Percentiles rank a stretch among this genome's conserved stretches.
Conservation (phyloP, 306 rosid genomes). For the Acacia melanoxylon region DNA sequence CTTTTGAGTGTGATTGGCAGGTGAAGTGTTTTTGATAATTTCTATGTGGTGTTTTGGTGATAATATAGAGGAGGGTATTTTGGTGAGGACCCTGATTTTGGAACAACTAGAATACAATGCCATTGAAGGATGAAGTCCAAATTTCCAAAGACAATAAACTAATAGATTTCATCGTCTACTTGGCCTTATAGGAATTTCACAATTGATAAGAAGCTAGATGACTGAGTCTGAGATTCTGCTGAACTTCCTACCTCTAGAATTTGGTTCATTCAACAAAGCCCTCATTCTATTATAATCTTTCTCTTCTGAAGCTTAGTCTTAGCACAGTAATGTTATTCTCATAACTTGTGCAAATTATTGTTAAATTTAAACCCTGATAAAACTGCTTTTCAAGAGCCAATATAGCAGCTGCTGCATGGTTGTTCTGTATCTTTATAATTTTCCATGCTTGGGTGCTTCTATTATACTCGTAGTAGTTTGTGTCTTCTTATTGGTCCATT, state of each 20-base stretch:
- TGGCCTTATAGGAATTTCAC: neutral
- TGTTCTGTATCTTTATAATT: neutral
- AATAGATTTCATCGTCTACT: neutral
- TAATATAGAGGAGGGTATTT: neutral
- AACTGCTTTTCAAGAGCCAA: neutral
- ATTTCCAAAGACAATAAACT: no score
- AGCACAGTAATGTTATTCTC: neutral
- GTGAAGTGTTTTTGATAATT: neutral
- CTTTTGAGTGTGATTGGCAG: neutral
- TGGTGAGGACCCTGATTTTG: neutral
- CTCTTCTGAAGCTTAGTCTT: neutral
- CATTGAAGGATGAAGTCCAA: neutral
- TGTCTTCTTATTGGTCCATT: neutral
- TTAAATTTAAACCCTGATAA: neutral
- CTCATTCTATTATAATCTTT: neutral
- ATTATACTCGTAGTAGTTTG: neutral
- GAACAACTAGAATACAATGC: neutral
- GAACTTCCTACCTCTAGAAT: neutral
- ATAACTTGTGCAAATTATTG: neutral
- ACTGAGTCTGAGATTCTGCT: neutral
- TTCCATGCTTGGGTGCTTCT: neutral
- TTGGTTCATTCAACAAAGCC: neutral
- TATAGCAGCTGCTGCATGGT: neutral
- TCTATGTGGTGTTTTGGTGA: neutral
- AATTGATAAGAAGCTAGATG: neutral